phyloP scores from a whole-genome alignment of 176 grass and related monocot species.

The Paspalum notatum region DNA sequence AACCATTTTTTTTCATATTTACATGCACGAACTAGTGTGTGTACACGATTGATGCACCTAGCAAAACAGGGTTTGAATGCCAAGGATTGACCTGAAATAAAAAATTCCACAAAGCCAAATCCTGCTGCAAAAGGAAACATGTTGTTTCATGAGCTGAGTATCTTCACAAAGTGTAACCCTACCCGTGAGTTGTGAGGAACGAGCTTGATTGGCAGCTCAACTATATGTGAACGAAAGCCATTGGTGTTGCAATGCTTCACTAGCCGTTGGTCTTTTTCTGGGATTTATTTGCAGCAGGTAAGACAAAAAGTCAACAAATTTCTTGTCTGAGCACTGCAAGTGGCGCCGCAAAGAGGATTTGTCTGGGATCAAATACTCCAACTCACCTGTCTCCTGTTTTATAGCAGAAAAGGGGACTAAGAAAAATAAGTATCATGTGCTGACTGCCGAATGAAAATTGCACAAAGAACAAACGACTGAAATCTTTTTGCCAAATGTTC shows the following conservation, averaged over 20 bases:
- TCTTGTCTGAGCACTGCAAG: constrained; percentile 66
- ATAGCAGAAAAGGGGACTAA: not conserved
- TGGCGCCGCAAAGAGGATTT: constrained; percentile 74
- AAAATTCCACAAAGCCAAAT: not conserved
- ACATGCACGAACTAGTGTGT: constrained; percentile 51
- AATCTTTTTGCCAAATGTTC: constrained; percentile 13
- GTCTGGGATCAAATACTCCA: constrained; percentile 90
- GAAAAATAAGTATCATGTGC: not conserved
- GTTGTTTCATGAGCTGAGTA: constrained; percentile 14
- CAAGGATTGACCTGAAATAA: constrained; percentile 22
- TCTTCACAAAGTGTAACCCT: constrained; percentile 15
- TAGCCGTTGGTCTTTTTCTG: constrained; percentile 73
- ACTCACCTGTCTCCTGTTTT: constrained; percentile 72
- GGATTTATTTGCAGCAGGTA: constrained; percentile 93
- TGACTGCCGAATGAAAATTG: constrained; percentile 12
- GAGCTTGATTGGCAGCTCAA: constrained; percentile 35
- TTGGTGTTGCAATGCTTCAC: constrained; percentile 73
- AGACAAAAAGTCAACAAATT: constrained; percentile 85
- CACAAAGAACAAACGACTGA: not conserved
- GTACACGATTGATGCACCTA: constrained; percentile 28
- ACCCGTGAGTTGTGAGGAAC: constrained; percentile 17
- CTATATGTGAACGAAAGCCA: constrained; percentile 80
- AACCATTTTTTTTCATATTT: constrained; percentile 41
- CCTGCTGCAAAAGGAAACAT: constrained; percentile 16
- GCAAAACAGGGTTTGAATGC: constrained; percentile 35